phyloP scores from a whole-genome alignment of 768 basidiomycete species.

The Melanogaster broomeanus region DNA sequence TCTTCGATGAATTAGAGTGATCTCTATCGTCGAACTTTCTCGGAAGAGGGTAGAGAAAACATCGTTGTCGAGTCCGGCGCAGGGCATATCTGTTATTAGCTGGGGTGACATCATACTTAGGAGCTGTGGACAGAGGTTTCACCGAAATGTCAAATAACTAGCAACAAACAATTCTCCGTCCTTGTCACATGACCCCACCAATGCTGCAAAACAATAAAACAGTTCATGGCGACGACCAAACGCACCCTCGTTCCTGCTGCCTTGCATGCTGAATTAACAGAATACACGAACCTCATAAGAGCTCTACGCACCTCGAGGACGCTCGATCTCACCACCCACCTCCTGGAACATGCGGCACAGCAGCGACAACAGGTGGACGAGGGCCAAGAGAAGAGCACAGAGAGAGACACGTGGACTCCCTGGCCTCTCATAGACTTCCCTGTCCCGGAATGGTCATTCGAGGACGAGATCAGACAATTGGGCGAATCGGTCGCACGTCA shows the following conservation, averaged over 20 bases:
- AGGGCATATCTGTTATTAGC: too few species aligned
- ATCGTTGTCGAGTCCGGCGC: conserved; percentile 1
- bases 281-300: conserved; percentile 67
- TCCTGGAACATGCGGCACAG: conserved; percentile 32
- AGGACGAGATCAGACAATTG: conserved; percentile 64
- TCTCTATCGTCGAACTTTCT: too few species aligned
- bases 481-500: conserved; percentile 38
- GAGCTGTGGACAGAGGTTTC: neutral
- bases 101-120: conserved; percentile 1
- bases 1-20: conserved; percentile 18
- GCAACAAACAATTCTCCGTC: conserved; percentile 2
- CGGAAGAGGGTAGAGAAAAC: conserved; percentile 1
- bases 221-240: conserved; percentile 40
- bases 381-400: conserved; percentile 17
- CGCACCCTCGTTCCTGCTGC: conserved; percentile 50
- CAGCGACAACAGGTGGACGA: conserved; percentile 1
- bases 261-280: conserved; percentile 64
- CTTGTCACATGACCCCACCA: too few species aligned
- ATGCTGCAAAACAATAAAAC: too few species aligned
- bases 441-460: conserved; percentile 68
- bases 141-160: too few species aligned
- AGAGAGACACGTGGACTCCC: conserved; percentile 62
- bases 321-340: conserved; percentile 58
- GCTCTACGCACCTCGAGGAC: conserved; percentile 58
- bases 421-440: conserved; percentile 78